These are phyloP conservation scores for Cichorium intybus DNA, from an alignment of 140 eudicot species.

Conservation along the genomic window DNA sequence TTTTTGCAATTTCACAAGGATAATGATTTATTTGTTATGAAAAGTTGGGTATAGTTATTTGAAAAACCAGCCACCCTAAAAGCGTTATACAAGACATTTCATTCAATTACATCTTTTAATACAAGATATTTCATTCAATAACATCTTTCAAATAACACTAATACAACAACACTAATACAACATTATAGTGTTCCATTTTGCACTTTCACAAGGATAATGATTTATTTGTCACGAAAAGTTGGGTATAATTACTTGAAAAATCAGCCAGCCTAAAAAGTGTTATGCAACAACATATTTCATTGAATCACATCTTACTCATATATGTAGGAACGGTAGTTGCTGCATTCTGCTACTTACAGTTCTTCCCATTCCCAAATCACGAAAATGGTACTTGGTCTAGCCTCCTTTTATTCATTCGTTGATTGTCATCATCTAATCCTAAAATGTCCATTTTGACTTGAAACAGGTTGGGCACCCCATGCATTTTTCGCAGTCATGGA, in stretches of 20 bases:
- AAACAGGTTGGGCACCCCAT: slow-evolving; percentile 67
- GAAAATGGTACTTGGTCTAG: slow-evolving; percentile 31
- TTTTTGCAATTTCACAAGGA: not conserved
- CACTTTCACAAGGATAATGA: not conserved
- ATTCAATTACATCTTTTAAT: no score
- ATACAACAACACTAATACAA: no score
- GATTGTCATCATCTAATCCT: not conserved
- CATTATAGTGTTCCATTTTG: no score
- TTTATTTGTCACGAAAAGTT: not conserved
- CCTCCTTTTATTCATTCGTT: no score
- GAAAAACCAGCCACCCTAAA: not conserved
- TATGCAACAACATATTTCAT: not conserved
- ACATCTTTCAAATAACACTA: no score
- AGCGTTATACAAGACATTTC: no score
- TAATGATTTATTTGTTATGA: not conserved
- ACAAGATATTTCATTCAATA: no score
- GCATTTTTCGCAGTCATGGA: slow-evolving; percentile 39
- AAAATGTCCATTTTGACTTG: slow-evolving; percentile 2
- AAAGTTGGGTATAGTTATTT: no score
- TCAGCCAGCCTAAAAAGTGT: not conserved
- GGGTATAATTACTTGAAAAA: not conserved
- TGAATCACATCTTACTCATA: not conserved
- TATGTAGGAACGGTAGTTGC: slow-evolving; percentile 49
- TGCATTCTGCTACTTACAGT: slow-evolving; percentile 61
- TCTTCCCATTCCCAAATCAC: slow-evolving; percentile 62